Percentiles rank a stretch among this genome's conserved stretches.
Evolutionary conservation across 2,329 filamentous ascomycete species (phyloP).

Genomic region (Escovopsis sp.): DNA sequence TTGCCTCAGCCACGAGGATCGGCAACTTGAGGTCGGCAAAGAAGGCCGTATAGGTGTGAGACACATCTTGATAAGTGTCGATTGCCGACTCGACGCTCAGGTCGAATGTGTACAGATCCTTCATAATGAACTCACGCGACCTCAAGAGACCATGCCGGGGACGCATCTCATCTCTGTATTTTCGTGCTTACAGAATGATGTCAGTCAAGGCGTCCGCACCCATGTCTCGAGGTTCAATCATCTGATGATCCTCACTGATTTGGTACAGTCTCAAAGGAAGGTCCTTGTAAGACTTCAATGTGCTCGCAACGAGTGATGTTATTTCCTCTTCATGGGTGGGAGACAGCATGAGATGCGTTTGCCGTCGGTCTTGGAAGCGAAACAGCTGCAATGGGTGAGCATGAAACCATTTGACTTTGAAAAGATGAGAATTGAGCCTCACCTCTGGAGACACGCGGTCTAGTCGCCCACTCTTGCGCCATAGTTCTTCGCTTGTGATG

Average conservation of each 20-base stretch:
- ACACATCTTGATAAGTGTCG: conserved; percentile 65
- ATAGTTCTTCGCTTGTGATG: conserved; percentile 71
- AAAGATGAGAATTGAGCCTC: neutral
- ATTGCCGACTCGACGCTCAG: conserved; percentile 50
- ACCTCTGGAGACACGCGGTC: conserved; percentile 60
- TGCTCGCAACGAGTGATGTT: conserved; percentile 59
- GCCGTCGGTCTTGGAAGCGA: conserved; percentile 63
- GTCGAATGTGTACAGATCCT: conserved; percentile 96
- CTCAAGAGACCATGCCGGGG: conserved; percentile 79
- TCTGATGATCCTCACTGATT: conserved; percentile 44
- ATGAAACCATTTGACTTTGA: neutral
- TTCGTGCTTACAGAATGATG: conserved; percentile 44
- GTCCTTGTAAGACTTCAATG: conserved; percentile 69
- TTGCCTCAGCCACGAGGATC: conserved; percentile 72
- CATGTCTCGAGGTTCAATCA: neutral
- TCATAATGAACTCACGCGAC: conserved; percentile 90
- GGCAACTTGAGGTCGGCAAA: conserved; percentile 75
- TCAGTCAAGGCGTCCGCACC: conserved; percentile 13
- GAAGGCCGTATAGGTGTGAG: conserved; percentile 56
- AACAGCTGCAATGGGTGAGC: conserved; percentile 48
- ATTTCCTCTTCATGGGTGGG: conserved; percentile 98
- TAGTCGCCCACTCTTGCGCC: conserved; percentile 73
- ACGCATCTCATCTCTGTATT: conserved; percentile 85
- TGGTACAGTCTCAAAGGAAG: conserved; percentile 83
- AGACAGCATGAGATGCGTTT: conserved; percentile 59